Base-by-base conservation (phyloP, 495 filamentous ascomycete species). In the Daldinia decipiens region DNA sequence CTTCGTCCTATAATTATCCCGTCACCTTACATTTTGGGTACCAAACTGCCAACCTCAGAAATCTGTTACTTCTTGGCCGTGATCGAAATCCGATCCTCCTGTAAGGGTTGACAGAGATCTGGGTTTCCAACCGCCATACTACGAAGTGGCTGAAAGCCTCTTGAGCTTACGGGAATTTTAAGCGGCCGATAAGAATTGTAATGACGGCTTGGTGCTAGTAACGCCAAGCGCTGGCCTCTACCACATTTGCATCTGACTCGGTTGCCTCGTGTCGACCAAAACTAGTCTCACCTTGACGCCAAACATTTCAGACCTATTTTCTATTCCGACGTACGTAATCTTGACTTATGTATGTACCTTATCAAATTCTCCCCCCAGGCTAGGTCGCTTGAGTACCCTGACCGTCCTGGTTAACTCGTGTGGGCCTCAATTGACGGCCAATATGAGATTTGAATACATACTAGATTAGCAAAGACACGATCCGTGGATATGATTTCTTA, bases 211-310 rank as follows among this genome's bases (percentile, higher is more conserved):
- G n/a, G 13, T 38, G 32, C 50, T 63, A 66, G 38, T 38, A 32
- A 27, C 15, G 57, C 68, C 68, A 67, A 72, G 69, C 64, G 56
- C 34, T 24, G 53, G 52, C 43, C 52, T 29, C 13, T 39, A 31
- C 13, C 43, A 17, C 29, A 36, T 47, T 52, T 59, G 59, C 15
- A 32, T 54, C 31, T 31, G 50, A 43, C 43, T 73, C 57, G 61
- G 56, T 45, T 61, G 36, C 60, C 65, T 73, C 61, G 65, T 68
- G 65, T 62, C 70, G 32, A 56, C 64, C 43, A n/a, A 52, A 19
- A 68, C 61, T 68, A 68, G 70, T 73, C 57, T 68, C 65, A 68
- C 45, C 60, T 73, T 68, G 65, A 68, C 65, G 70, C 40, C n/a
- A 65, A 65, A 72, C 57, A 60, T 59, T 50, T 65, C 52, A 59